Conservation (phyloP, 2,329 filamentous ascomycete genomes). For the Aspergillus terreus region DNA sequence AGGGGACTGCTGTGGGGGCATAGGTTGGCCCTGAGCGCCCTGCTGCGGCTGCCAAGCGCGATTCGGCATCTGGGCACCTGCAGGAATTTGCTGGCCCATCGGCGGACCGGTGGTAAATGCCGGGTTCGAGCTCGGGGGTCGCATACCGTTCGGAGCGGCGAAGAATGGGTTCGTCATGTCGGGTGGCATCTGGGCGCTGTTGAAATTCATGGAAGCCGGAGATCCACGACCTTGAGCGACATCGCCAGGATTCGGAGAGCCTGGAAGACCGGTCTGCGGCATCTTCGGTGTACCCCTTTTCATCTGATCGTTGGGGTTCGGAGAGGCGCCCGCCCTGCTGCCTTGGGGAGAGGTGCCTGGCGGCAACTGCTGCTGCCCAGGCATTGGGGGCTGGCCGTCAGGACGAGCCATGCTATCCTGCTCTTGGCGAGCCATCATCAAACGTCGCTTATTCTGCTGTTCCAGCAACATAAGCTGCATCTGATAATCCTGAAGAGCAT, state of each 20-base stretch:
- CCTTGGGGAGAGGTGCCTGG: conserved; percentile 56
- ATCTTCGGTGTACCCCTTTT: conserved; percentile 61
- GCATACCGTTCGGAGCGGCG: conserved; percentile 52
- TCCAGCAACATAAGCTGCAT: conserved; percentile 68
- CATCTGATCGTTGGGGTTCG: conserved; percentile 61
- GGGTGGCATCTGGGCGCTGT: conserved; percentile 48
- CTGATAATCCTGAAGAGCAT: conserved; percentile 66
- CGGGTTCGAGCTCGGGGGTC: conserved; percentile 54
- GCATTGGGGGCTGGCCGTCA: conserved; percentile 46
- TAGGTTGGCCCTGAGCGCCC: conserved; percentile 39
- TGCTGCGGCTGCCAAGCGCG: conserved; percentile 40
- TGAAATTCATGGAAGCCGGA: conserved; percentile 57
- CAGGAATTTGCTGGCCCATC: conserved; percentile 43
- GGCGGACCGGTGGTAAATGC: conserved; percentile 40
- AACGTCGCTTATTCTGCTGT: conserved; percentile 64
- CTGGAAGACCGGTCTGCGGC: conserved; percentile 53
- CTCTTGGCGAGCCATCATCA: conserved; percentile 65
- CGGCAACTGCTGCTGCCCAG: conserved; percentile 46
- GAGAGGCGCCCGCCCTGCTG: conserved; percentile 56
- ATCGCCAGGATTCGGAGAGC: conserved; percentile 56
- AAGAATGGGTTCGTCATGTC: conserved; percentile 43
- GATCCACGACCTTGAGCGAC: conserved; percentile 52
- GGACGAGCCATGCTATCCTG: conserved; percentile 58
- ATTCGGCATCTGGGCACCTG: conserved; percentile 38
- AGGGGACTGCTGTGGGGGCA: conserved; percentile 47